Base-by-base conservation (phyloP, 345 rosid species). In the Linum usitatissimum region DNA sequence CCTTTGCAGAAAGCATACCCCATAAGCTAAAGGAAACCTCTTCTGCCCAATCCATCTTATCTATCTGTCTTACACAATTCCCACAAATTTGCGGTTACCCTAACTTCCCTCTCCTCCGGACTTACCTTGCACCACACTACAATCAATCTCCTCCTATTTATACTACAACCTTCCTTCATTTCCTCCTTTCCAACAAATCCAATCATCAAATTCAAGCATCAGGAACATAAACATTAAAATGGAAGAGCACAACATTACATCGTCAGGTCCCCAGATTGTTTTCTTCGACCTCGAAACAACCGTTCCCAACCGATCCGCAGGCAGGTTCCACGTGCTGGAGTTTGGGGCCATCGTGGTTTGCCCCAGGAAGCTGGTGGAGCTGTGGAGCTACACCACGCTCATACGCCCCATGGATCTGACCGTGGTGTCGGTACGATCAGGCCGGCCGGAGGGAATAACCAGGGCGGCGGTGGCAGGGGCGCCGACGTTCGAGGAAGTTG, bases 241-340 rank as follows among this genome's bases (percentile, higher is more conserved):
- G 17, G 17, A 10, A 45, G 17, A 45, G 15, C 15, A 45, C 51
- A 9, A 45, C 51, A 45, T 10, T 10, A 45, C 51, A 3, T 45
- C 51, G 15, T 45, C 51, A 3, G 51, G 4, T 45, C 51, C 51
- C 51, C 51, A 84, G 70, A 84, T 87, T 1, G 90, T 84, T 48
- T 90, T 92, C 65, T 89, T 92, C 18, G 96, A 90, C 85, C 54
- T 92, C 19, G 96, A 92, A 73, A 92, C 98, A 8, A 90, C 78
- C 3, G 91, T 90, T 0, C 97, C 97, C 12, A 86, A 71, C 55
- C 74, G 70, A 69, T 6, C 69, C 0, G 87, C 90, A 15, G 86
- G 83, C 38, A 65, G 84, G 38, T 90, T 89, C 71, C 62, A 72
- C 63, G 83, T 92, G 13, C 72, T 92, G 69, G 97, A 92, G 73